Evolutionary conservation across 805 yeast genomes (phyloP), one percentile per base, ranked within the genome.

Genomic region (Zygoascus bituminiphila): DNA sequence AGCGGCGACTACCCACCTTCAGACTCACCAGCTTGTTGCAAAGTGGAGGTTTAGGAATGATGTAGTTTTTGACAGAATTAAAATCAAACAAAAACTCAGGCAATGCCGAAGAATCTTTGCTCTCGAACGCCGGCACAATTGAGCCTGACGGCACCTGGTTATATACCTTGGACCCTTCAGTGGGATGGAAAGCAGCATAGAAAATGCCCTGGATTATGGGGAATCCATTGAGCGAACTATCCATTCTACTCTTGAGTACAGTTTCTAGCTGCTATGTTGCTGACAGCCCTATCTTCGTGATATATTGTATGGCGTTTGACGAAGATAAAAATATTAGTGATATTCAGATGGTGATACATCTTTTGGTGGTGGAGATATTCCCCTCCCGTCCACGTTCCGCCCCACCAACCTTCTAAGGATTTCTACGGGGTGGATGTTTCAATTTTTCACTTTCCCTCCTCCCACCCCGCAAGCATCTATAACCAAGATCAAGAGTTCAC

Each of bases 161-260:
- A 4, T 85, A 76, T 5, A 91, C 89, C 65, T 88, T 88, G 0
- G 98, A 83, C 1, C 98, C 98, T 59, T 88, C 95, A 0, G 93
- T 85, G 0, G 97, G 97, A 59, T 93, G 97, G 66, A 93, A 93
- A 0, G 86, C 87, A 0, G 96, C 81, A 64, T 87, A 93, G 63
- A 93, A 89, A 41, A 88, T 72, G 1, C 96, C 93, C 49, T 78
- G 73, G 15, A 93, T 88, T n/a, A 95, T 95, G 25, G 54, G 48
- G 38, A 56, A 56, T 33, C 59, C 57, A 43, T 42, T 19, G 12
- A 36, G 39, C 20, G 24, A 24, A n/a, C 23, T 29, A 36, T 38
- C 37, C 25, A 39, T 42, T 12, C 25, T n/a, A 39, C 14, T 17
- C 23, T 24, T n/a, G n/a, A n/a, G n/a, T n/a, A n/a, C n/a, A n/a